phyloP scores from a whole-genome alignment of 306 rosid genomes.

The Coriaria nepalensis region DNA sequence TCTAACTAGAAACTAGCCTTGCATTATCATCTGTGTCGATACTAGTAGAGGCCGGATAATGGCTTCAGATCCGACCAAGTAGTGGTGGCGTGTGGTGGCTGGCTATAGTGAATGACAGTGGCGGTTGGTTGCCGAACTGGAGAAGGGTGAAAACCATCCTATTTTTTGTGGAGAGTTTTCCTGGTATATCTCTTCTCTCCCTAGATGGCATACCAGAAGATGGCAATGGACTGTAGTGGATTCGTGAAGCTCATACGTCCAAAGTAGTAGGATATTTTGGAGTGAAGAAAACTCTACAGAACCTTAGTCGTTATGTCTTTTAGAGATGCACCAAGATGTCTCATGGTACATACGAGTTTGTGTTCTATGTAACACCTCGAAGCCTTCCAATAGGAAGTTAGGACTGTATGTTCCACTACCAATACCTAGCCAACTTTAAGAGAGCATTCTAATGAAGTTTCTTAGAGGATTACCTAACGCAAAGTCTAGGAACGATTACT shows the following conservation, averaged over 20 bases:
- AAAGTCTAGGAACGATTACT: not conserved
- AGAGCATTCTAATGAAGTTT: not conserved
- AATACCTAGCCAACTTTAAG: not conserved
- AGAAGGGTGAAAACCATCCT: too few species aligned
- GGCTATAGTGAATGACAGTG: too few species aligned
- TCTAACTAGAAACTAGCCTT: too few species aligned
- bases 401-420: conserved; percentile 1
- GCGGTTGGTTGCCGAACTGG: too few species aligned
- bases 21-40: too few species aligned
- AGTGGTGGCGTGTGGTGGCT: too few species aligned
- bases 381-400: not conserved
- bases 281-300: not conserved
- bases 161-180: too few species aligned
- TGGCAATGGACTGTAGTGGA: not conserved
- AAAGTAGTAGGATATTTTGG: conserved; percentile 5
- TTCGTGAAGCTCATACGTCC: conserved; percentile 3
- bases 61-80: too few species aligned
- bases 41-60: too few species aligned
- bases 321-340: not conserved
- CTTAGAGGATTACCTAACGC: not conserved
- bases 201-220: conserved; percentile 7
- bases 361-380: not conserved
- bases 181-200: too few species aligned
- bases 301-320: not conserved
- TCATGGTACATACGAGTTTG: not conserved